phyloP scores from a whole-genome alignment of 768 basidiomycete species.

The Lentinula guzmanii region DNA sequence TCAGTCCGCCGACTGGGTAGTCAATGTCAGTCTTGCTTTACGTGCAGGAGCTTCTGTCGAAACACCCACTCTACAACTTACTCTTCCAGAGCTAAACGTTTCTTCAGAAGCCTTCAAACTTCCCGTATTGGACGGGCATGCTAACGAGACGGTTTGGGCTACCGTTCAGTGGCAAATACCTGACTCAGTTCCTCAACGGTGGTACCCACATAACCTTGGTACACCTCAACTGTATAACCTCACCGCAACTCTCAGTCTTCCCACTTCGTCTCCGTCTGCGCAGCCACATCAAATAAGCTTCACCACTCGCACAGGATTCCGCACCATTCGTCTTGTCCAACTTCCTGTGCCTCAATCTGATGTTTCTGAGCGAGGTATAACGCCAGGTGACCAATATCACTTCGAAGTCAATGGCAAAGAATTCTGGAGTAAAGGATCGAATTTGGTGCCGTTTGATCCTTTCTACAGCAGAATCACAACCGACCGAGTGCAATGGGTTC shows the following conservation, averaged over 20 bases:
- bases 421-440: constrained; percentile 51
- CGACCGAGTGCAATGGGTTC: constrained; percentile 46
- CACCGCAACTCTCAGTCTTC: constrained; percentile 30
- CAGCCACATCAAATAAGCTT: constrained; percentile 23
- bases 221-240: constrained; percentile 50
- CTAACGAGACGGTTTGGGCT: constrained; percentile 30
- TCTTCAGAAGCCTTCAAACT: constrained; percentile 27
- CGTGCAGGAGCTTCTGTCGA: constrained; percentile 32
- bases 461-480: constrained; percentile 48
- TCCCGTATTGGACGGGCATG: constrained; percentile 15
- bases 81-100: constrained; percentile 41
- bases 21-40: constrained; percentile 46
- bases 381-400: constrained; percentile 56
- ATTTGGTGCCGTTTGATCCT: constrained; percentile 56
- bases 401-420: constrained; percentile 53
- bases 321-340: constrained; percentile 51
- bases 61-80: constrained; percentile 31
- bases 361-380: constrained; percentile 39
- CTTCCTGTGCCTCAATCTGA: constrained; percentile 39
- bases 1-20: constrained; percentile 46
- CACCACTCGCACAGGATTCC: constrained; percentile 47
- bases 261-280: constrained; percentile 7
- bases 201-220: constrained; percentile 53
- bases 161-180: constrained; percentile 39
- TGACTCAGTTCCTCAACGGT: constrained; percentile 38